Conservation (phyloP, 441 rosid species). For the Aleurites moluccanus region DNA sequence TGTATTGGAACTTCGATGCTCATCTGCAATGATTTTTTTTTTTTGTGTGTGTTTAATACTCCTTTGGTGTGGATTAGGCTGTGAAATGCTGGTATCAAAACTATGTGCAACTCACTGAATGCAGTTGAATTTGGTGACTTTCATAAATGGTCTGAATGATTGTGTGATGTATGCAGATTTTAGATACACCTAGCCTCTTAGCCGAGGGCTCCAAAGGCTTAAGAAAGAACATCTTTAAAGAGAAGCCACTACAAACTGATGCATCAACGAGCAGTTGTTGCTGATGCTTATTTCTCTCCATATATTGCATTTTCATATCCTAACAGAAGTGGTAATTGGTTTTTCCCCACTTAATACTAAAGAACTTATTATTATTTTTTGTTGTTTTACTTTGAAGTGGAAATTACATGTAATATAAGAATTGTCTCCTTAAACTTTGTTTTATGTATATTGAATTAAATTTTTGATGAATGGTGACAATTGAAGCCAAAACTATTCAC, state of each 20-base stretch:
- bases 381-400: too few relatives aligned
- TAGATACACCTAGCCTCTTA: constrained; percentile 52
- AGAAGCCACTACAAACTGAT: constrained; percentile 37
- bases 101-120: neutral
- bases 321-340: neutral
- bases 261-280: constrained; percentile 45
- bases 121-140: neutral
- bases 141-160: neutral
- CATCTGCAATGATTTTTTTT: neutral
- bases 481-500: too few relatives aligned
- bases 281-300: constrained; percentile 21
- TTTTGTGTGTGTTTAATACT: too few relatives aligned
- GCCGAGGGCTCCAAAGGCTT: constrained; percentile 45
- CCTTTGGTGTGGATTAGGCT: neutral
- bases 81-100: neutral
- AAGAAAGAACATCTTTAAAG: constrained; percentile 48
- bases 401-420: too few relatives aligned
- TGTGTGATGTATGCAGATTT: constrained; percentile 36
- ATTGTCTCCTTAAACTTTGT: too few relatives aligned
- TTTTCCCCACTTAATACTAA: neutral
- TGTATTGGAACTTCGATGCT: neutral
- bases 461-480: too few relatives aligned
- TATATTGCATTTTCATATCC: constrained; percentile 5
- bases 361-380: too few relatives aligned
- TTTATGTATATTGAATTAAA: too few relatives aligned